Evolutionary conservation across 441 rosid genomes (phyloP).

Genomic region (Brassica hybrid): DNA sequence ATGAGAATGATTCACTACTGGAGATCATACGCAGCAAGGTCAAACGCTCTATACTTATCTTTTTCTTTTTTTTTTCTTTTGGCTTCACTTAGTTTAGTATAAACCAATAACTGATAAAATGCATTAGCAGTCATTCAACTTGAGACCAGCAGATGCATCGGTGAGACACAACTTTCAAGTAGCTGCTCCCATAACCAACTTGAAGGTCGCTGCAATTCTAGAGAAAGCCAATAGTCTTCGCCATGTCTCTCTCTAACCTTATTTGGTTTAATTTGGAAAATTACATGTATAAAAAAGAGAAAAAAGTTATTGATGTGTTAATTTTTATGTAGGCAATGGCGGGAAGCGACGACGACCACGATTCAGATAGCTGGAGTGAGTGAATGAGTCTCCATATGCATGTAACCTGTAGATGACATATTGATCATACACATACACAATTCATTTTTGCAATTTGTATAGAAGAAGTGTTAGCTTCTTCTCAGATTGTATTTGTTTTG

Average conservation of each 20-base stretch:
- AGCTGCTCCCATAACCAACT: conserved; percentile 78
- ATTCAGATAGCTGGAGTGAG: conserved; percentile 64
- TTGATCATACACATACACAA: too few relatives aligned
- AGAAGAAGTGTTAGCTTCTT: too few relatives aligned
- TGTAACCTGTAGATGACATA: too few relatives aligned
- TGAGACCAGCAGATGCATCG: conserved; percentile 71
- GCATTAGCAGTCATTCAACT: conserved; percentile 74
- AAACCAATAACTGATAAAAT: neutral
- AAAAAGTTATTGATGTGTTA: too few relatives aligned
- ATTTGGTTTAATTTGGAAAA: neutral
- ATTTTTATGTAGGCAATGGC: conserved; percentile 62
- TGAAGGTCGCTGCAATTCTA: conserved; percentile 90
- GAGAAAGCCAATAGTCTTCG: conserved; percentile 97
- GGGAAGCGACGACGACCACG: conserved; percentile 91
- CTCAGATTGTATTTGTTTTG: too few relatives aligned
- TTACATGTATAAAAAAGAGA: too few relatives aligned
- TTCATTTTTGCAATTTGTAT: too few relatives aligned
- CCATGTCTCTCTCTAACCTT: conserved; percentile 64
- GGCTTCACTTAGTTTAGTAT: too few relatives aligned
- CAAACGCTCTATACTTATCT: conserved; percentile 11
- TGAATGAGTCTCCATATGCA: too few relatives aligned
- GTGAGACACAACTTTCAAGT: conserved; percentile 68
- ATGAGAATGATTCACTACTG: conserved; percentile 79
- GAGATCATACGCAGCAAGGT: conserved; percentile 94
- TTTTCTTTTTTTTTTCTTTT: neutral